These are phyloP conservation scores for Picea glauca DNA, from an alignment of 75 land plant genomes.

Conservation along the genomic window DNA sequence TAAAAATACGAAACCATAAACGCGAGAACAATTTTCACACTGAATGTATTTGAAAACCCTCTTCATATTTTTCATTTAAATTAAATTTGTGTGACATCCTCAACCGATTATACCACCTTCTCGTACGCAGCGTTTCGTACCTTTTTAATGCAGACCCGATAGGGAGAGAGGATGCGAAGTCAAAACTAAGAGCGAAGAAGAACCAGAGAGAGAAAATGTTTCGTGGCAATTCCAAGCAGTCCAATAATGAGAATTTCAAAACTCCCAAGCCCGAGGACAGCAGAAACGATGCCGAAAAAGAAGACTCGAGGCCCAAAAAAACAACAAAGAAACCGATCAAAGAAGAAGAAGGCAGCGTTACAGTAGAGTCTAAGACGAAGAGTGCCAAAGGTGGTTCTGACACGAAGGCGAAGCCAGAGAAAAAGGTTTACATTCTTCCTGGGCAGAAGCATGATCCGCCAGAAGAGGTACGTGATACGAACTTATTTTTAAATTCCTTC, in stretches of 20 bases:
- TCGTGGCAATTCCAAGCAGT: neutral
- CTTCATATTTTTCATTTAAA: too few species aligned
- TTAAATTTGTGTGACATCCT: too few species aligned
- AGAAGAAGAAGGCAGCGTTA: neutral
- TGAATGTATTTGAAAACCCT: too few species aligned
- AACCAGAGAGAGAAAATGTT: neutral
- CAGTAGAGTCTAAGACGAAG: neutral
- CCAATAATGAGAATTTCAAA: neutral
- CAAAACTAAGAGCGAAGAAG: too few species aligned
- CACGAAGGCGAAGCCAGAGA: slow-evolving; percentile 11
- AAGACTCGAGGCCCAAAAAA: neutral
- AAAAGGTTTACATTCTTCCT: slow-evolving; percentile 23
- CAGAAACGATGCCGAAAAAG: neutral
- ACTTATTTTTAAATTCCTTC: neutral
- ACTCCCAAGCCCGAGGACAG: neutral
- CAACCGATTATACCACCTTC: too few species aligned
- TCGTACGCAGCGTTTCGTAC: too few species aligned
- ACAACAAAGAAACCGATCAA: neutral
- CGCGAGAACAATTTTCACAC: too few species aligned
- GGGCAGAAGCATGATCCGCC: slow-evolving; percentile 40
- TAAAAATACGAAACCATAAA: too few species aligned
- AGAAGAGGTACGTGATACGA: slow-evolving; percentile 17
- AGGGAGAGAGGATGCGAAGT: too few species aligned
- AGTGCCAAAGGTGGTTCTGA: too few species aligned
- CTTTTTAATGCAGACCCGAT: too few species aligned